Conservation (phyloP, 1,284 basidiomycete genomes). For the Malassezia obtusa region DNA sequence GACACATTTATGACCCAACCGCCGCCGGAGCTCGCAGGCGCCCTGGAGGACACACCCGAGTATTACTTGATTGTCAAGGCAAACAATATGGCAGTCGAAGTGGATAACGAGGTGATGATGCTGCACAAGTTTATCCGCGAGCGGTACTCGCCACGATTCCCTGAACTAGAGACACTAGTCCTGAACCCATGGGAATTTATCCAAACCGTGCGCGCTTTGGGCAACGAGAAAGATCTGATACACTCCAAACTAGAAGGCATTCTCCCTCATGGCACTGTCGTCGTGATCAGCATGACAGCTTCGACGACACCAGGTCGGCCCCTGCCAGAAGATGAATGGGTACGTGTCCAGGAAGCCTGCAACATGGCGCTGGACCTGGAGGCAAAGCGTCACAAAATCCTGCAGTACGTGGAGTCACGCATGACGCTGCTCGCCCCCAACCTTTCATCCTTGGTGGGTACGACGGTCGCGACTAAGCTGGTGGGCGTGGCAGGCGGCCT, state of each 20-base stretch:
- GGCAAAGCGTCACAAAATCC: constrained; percentile 75
- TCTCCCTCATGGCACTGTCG: constrained; percentile 80
- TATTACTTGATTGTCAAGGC: constrained; percentile 92
- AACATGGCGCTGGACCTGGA: constrained; percentile 78
- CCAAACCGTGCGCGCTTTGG: constrained; percentile 75
- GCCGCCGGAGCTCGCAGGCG: constrained; percentile 61
- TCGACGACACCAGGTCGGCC: constrained; percentile 67
- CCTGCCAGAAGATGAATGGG: constrained; percentile 65
- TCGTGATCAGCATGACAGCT: constrained; percentile 91
- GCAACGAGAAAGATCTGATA: constrained; percentile 65
- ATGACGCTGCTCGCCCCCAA: constrained; percentile 98
- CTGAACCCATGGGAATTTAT: constrained; percentile 86
- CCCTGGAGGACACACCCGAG: constrained; percentile 84
- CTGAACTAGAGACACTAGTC: constrained; percentile 90
- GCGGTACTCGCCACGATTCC: constrained; percentile 90
- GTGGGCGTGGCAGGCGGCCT: constrained; percentile 94
- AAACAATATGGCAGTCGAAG: constrained; percentile 94
- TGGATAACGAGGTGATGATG: constrained; percentile 93
- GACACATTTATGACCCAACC: constrained; percentile 70
- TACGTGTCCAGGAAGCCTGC: constrained; percentile 70
- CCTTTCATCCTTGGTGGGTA: constrained; percentile 92
- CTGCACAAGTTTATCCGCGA: constrained; percentile 99
- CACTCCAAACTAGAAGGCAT: constrained; percentile 70
- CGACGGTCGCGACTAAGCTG: constrained; percentile 92
- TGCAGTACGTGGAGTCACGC: constrained; percentile 95